phyloP scores from a whole-genome alignment of 108 stramenopile species.

The Conticribra weissflogii region DNA sequence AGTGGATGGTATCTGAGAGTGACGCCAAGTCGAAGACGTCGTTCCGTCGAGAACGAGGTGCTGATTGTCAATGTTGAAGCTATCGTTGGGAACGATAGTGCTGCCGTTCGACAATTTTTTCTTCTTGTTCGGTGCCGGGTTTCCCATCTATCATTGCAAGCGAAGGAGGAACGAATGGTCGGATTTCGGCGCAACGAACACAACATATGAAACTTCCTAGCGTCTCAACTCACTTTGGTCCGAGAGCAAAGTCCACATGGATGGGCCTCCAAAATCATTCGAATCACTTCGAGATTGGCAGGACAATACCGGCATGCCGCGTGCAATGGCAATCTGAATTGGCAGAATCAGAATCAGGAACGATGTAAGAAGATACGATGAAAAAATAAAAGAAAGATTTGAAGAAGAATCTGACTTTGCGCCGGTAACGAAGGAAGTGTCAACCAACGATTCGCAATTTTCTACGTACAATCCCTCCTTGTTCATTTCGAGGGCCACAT shows the following conservation, averaged over 20 bases:
- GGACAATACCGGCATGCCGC: slow-evolving; percentile 35
- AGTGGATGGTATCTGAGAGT: slow-evolving; percentile 11
- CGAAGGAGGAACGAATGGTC: background rate
- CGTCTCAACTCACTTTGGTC: slow-evolving; percentile 46
- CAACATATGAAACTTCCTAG: too few relatives aligned
- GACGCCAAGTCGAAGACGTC: slow-evolving; percentile 16
- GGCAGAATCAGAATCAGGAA: background rate
- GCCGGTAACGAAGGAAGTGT: background rate
- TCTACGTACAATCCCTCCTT: slow-evolving; percentile 25
- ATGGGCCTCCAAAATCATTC: slow-evolving; percentile 37
- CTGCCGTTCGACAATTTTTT: background rate
- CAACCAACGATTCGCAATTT: background rate
- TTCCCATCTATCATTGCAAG: slow-evolving; percentile 8
- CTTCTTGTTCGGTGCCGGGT: slow-evolving; percentile 7
- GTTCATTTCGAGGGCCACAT: slow-evolving; percentile 12
- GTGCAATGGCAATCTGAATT: slow-evolving; percentile 27
- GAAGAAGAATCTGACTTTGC: background rate
- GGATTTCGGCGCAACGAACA: too few relatives aligned
- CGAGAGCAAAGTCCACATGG: slow-evolving; percentile 25
- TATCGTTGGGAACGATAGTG: background rate
- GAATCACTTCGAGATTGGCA: slow-evolving; percentile 27
- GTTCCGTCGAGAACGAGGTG: slow-evolving; percentile 24
- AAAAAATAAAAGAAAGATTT: background rate
- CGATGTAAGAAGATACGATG: background rate
- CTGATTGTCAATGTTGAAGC: background rate